Conservation (phyloP, 2,329 filamentous ascomycete genomes). For the Elsinoe perseae region DNA sequence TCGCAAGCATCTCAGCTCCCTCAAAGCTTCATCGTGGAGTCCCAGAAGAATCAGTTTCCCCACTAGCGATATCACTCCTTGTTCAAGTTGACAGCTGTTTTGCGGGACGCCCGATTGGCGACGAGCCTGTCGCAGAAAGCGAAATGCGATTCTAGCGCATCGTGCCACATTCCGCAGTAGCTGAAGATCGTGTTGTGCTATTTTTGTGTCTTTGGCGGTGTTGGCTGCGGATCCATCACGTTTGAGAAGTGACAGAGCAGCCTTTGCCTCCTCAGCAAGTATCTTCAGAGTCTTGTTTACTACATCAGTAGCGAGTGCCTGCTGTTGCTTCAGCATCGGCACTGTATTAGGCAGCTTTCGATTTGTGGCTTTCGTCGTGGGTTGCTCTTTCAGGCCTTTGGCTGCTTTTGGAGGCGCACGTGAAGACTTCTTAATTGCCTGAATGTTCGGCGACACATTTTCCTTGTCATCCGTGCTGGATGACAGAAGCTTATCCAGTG, state of each 20-base stretch:
- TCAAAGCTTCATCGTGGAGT: constrained; percentile 59
- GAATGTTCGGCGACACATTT: background rate
- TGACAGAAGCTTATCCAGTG: background rate
- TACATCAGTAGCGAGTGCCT: constrained; percentile 62
- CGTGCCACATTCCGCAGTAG: constrained; percentile 41
- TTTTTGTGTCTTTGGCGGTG: background rate
- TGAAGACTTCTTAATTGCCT: background rate
- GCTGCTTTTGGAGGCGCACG: background rate
- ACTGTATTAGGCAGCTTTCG: constrained; percentile 25
- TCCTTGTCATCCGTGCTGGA: background rate
- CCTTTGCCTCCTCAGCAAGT: constrained; percentile 50
- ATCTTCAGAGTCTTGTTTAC: constrained; percentile 64
- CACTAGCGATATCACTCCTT: constrained; percentile 61
- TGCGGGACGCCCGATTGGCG: constrained; percentile 46
- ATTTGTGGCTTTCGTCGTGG: background rate
- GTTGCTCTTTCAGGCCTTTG: background rate
- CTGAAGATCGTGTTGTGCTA: background rate
- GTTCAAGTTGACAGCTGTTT: constrained; percentile 61
- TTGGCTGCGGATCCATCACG: background rate
- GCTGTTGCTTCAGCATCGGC: constrained; percentile 54
- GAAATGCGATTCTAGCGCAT: constrained; percentile 61
- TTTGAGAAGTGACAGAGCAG: constrained; percentile 17
- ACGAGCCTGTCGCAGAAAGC: constrained; percentile 51
- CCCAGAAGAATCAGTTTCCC: constrained; percentile 58
- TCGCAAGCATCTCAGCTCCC: constrained; percentile 45